A percentile compares a stretch with the other conserved stretches of the same genome.
These are phyloP conservation scores for Sesbania bispinosa DNA, from an alignment of 306 rosid species.

Conservation along the genomic window DNA sequence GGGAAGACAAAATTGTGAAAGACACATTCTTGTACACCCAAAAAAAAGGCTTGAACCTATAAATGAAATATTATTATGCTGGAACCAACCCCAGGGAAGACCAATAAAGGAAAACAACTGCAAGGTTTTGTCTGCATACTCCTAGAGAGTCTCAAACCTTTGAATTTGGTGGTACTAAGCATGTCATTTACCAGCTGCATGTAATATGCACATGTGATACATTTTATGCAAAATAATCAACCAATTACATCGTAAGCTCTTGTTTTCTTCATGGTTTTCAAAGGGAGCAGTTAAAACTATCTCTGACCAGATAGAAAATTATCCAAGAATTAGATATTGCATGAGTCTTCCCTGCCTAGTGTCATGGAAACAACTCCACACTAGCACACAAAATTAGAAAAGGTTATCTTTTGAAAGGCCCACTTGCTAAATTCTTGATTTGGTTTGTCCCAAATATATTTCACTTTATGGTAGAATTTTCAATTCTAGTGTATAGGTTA, in stretches of 20 bases:
- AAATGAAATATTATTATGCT: background rate
- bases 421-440: slow-evolving; percentile 36
- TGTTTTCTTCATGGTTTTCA: slow-evolving; percentile 80
- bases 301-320: slow-evolving; percentile 36
- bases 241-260: slow-evolving; percentile 35
- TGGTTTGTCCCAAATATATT: slow-evolving; percentile 21
- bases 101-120: slow-evolving; percentile 23
- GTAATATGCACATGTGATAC: slow-evolving; percentile 61
- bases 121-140: slow-evolving; percentile 43
- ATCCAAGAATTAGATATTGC: slow-evolving; percentile 27
- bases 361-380: slow-evolving; percentile 61
- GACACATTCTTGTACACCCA: background rate
- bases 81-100: too few species aligned
- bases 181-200: slow-evolving; percentile 15
- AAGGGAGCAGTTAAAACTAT: slow-evolving; percentile 79
- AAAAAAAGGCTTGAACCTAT: slow-evolving; percentile 3
- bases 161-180: slow-evolving; percentile 36
- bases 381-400: slow-evolving; percentile 20
- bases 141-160: slow-evolving; percentile 39
- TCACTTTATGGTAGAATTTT: slow-evolving; percentile 9
- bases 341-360: slow-evolving; percentile 33
- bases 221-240: slow-evolving; percentile 56
- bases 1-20: background rate
- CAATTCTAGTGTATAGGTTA: background rate
- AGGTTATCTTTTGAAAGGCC: slow-evolving; percentile 18